Base-by-base conservation (phyloP, 306 rosid species). In the Fragaria nilgerrensis region DNA sequence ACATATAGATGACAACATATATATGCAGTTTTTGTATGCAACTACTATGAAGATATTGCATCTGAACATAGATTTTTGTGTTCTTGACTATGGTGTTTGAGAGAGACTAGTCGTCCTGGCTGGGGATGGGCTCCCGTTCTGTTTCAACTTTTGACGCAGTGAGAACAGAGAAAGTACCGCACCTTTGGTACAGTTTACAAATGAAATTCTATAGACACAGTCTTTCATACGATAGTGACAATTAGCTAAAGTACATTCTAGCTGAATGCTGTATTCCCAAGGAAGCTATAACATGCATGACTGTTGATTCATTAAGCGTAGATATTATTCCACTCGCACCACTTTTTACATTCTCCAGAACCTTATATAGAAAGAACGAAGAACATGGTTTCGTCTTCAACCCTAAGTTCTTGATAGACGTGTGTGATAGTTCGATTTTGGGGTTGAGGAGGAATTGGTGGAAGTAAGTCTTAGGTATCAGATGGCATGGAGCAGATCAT, bases 401-500 rank as follows among this genome's bases (percentile, higher is more conserved):
- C 14, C 13, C 58, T n/a, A 17, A 5, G 49, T 9, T 12, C 12
- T 22, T 22, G 16, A 36, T 7, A n/a, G 50, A 55, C 61, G 7
- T 39, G n/a, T 22, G 39, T 56, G 58, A 62, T 15, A 7, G 27
- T 52, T 58, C 20, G 2, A 58, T 41, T 19, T 59, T 34, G 17
- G 43, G 77, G 62, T 58, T 74, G 56, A 41, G 55, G 77, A 59
- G 69, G 44, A 17, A 73, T 23, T 3, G 10, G 7, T 13, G 16
- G 64, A 34, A 43, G 56, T 25, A 17, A 34, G 12, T 39, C 67
- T 12, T 29, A 0, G 15, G 58, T 27, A 45, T 45, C 55, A 39
- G 41, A 70, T 61, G 76, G 77, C 59, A 25, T 8, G 9, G 32
- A n/a, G 41, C n/a, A 74, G 13, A 45, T 79, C 49, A 70, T 79